A percentile compares a stretch with the other conserved stretches of the same genome.
These are phyloP conservation scores for Endothia cerciana DNA, from an alignment of 2,329 filamentous ascomycete species.

Conservation along the genomic window DNA sequence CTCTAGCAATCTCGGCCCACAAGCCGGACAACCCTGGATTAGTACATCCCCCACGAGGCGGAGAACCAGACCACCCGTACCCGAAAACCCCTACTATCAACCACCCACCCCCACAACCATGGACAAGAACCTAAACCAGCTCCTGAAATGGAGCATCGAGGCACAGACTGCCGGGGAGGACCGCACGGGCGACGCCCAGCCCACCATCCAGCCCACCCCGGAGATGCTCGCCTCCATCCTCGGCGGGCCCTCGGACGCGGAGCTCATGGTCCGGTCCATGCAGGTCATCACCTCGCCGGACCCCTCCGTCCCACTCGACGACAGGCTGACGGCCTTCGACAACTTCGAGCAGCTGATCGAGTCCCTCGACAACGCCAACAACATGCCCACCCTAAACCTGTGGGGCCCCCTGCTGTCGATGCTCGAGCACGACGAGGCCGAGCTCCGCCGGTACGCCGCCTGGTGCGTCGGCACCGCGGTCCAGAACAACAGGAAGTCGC, in stretches of 20 bases:
- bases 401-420: constrained; percentile 81
- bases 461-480: constrained; percentile 95
- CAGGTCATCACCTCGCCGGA: constrained; percentile 67
- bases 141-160: constrained; percentile 45
- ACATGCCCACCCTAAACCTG: constrained; percentile 75
- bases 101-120: constrained; percentile 30
- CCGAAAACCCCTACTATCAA: constrained; percentile 4
- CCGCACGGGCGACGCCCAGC: constrained; percentile 35
- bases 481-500: constrained; percentile 88
- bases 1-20: constrained; percentile 12
- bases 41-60: neutral
- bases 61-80: constrained; percentile 10
- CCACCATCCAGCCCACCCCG: constrained; percentile 59
- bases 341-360: constrained; percentile 95
- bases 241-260: constrained; percentile 85
- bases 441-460: constrained; percentile 83
- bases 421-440: constrained; percentile 68
- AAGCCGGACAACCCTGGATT: neutral
- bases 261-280: constrained; percentile 89
- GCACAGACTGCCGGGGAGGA: constrained; percentile 29
- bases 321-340: constrained; percentile 85
- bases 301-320: constrained; percentile 68
- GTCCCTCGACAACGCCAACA: constrained; percentile 95
- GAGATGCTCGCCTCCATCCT: constrained; percentile 75
- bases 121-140: constrained; percentile 41